Evolutionary conservation across 805 yeast species (phyloP), one percentile per base, ranked within the genome.

Genomic region (Candida sphagnicola): DNA sequence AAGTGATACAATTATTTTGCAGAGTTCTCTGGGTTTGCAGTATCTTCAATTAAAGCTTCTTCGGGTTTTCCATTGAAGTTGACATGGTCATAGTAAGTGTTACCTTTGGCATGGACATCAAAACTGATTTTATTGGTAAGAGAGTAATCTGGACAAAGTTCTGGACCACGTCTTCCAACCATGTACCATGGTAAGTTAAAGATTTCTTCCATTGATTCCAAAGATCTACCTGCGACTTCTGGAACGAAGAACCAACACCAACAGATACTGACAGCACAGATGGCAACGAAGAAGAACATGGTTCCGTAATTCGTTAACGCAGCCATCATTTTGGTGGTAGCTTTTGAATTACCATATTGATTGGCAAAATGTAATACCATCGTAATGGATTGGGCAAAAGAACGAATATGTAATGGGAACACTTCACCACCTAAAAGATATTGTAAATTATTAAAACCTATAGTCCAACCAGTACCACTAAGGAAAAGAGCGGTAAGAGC

Each of bases 371-470:
- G 81, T 53, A 74, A 65, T 3, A 63, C 67, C 81, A 76, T 77
- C 40, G 72, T 62, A 21, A 70, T 40, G 3, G 77, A 64, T 31
- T 72, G 68, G 13, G 74, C 79, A 45, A 73, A 53, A 24, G 67
- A 64, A 44, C 80, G 62, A 18, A 71, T 61, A 37, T 68, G 59
- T 46, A 75, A 56, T 18, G 80, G 80, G 47, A 75, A 65, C 38
- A 76, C 69, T 48, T 76, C 81, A 6, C 80, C 65, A 43, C 73
- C 74, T 46, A 75, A 53, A 45, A 75, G 58, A 49, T 75, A 75
- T 49, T 75, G 80, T 31, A 74, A 56, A 2, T 76, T 61, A 56
- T 77, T 76, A 70, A 72, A 77, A 24, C 80, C 80, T 54, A 75
- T 50, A 18, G 77, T 70, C 81, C 81, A 76, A 21, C 78, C 80